A percentile compares a stretch with the other conserved stretches of the same genome.
phyloP scores from a whole-genome alignment of 2,329 filamentous ascomycete genomes.

The Tricladium varicosporioides region DNA sequence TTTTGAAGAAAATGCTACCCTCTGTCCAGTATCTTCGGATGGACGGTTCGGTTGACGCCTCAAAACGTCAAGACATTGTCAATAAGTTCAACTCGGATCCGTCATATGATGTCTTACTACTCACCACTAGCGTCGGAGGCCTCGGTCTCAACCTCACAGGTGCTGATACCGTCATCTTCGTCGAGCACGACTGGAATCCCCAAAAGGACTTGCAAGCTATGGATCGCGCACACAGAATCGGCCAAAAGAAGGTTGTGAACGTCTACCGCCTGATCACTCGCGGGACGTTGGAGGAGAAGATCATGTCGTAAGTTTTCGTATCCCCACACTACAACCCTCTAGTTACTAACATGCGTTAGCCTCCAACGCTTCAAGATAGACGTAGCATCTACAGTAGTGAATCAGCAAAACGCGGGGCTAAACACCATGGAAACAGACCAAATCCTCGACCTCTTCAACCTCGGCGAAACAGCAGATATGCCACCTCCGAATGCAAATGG shows the following conservation, averaged over 20 bases:
- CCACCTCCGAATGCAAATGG: slow-evolving; percentile 50
- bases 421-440: slow-evolving; percentile 96
- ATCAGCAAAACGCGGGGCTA: slow-evolving; percentile 95
- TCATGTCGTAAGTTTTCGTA: slow-evolving; percentile 63
- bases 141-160: slow-evolving; percentile 93
- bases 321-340: neutral
- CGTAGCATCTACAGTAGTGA: slow-evolving; percentile 95
- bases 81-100: slow-evolving; percentile 99
- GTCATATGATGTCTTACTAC: slow-evolving; percentile 87
- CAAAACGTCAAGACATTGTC: slow-evolving; percentile 93
- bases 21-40: slow-evolving; percentile 91
- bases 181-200: slow-evolving; percentile 99
- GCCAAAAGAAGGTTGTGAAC: slow-evolving; percentile 99
- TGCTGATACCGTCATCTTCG: slow-evolving; percentile 97
- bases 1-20: slow-evolving; percentile 86
- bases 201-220: slow-evolving; percentile 98
- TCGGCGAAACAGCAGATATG: slow-evolving; percentile 74
- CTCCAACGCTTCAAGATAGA: slow-evolving; percentile 99
- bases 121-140: slow-evolving; percentile 94
- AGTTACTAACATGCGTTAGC: slow-evolving; percentile 42
- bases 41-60: slow-evolving; percentile 89
- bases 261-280: slow-evolving; percentile 96
- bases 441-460: slow-evolving; percentile 92
- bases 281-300: slow-evolving; percentile 97
- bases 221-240: slow-evolving; percentile 97